Conservation (phyloP, 306 rosid genomes). For the Malus domestica region ASM211411v1 NC_041801.1:17973501-17974000, state of each 20-base stretch:
- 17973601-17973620: conserved; percentile 65
- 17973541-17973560: conserved; percentile 91
- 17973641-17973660: conserved; percentile 98
- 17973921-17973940: neutral
- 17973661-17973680: conserved; percentile 55
- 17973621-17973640: conserved; percentile 83
- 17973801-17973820: conserved; percentile 14
- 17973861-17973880: conserved; percentile 25
- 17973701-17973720: conserved; percentile 21
- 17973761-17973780: conserved; percentile 17
- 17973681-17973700: conserved; percentile 10
- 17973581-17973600: conserved; percentile 85
- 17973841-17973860: conserved; percentile 21
- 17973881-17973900: conserved; percentile 37
- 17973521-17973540: conserved; percentile 85
- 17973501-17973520: conserved; percentile 86
- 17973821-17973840: conserved; percentile 9
- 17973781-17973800: conserved; percentile 1
- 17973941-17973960: conserved; percentile 38
- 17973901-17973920: neutral
- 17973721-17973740: conserved; percentile 12
- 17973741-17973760: conserved; percentile 19
- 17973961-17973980: conserved; percentile 97
- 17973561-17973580: conserved; percentile 84
- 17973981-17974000: conserved; percentile 90